Percentiles rank a stretch among this genome's conserved stretches.
phyloP scores from a whole-genome alignment of 495 filamentous ascomycete genomes.

The Hypoxylon cercidicola region DNA sequence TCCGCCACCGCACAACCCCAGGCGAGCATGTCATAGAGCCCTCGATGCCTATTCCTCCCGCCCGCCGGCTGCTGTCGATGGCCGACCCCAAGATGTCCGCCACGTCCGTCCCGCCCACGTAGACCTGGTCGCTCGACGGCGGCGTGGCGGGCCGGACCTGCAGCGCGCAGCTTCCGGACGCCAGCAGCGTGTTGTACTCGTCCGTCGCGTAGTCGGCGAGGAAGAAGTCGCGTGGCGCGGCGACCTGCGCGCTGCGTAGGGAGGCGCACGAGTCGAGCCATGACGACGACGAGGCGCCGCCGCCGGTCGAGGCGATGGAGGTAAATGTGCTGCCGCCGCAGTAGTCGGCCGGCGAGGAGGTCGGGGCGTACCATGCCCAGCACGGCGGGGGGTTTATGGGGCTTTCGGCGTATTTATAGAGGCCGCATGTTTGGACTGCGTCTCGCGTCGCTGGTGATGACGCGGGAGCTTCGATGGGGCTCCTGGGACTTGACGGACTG shows the following conservation, averaged over 20 bases:
- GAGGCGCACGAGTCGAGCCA: slow-evolving; percentile 30
- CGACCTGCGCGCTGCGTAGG: slow-evolving; percentile 14
- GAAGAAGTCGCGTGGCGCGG: slow-evolving; percentile 26
- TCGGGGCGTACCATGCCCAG: slow-evolving; percentile 35
- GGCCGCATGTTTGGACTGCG: slow-evolving; percentile 14
- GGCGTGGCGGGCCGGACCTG: slow-evolving; percentile 33
- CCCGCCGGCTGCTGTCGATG: slow-evolving; percentile 7
- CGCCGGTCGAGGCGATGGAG: slow-evolving; percentile 4
- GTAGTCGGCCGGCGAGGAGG: slow-evolving; percentile 21
- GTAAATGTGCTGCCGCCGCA: slow-evolving; percentile 29
- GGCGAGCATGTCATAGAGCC: slow-evolving; percentile 37
- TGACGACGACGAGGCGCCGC: slow-evolving; percentile 15
- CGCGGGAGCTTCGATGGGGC: background rate
- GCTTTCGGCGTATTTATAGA: slow-evolving; percentile 16
- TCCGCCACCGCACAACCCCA: slow-evolving; percentile 26
- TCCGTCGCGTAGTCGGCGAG: slow-evolving; percentile 30
- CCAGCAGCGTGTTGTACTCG: slow-evolving; percentile 31
- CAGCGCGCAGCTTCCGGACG: slow-evolving; percentile 17
- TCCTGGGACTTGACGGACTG: background rate
- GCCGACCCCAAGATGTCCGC: slow-evolving; percentile 23
- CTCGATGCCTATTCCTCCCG: slow-evolving; percentile 24
- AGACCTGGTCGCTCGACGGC: slow-evolving; percentile 35
- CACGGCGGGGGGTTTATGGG: slow-evolving; percentile 26
- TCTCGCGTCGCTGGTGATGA: slow-evolving; percentile 4
- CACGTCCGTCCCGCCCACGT: slow-evolving; percentile 28